Base-by-base conservation (phyloP, 2,329 filamentous ascomycete genomes). In the Calonectria pseudoturangicola region DNA sequence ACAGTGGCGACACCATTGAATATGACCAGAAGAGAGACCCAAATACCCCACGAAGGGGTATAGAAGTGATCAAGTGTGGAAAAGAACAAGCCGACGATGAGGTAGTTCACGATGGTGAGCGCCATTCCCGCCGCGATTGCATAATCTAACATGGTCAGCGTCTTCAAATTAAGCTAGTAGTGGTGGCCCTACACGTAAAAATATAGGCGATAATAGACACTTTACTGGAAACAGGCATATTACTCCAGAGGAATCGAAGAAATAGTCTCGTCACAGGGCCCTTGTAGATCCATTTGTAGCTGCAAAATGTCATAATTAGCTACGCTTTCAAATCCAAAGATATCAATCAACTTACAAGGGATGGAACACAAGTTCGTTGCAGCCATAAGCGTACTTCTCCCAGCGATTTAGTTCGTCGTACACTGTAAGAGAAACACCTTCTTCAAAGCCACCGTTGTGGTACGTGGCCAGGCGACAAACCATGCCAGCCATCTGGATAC, bases 331-430 rank as follows among this genome's bases (percentile, higher is more conserved):
- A 1, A 8, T 2, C 18, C 4, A 15, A 3, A 9, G 2, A 33
- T 2, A 9, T 13, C 1, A 4, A 2, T n/a, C 25, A 50, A 72
- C 33, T 74, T 88, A 85, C 47, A 94, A 82, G 0, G 93, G 93
- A 77, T 93, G 88, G 86, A 94, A 94, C 21, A 94, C 87, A 62
- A 94, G 84, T 82, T 94, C 93, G 79, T 92, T 93, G 79, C 92
- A 93, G 9, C 93, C 93, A 76, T 93, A 94, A 0, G 92, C 91
- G 68, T 94, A 93, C 84, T 94, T 94, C 79, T 94, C 91, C 93
- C 93, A 94, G 58, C 93, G 90, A 15, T 90, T 89, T 45, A 94
- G 84, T 79, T 94, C 93, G 74, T 94, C 93, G 79, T 94, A 94
- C 10, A 94, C 91, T 0, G 93, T 94, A 18, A 94, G 86, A 0